Evolutionary conservation across 2,329 filamentous ascomycete genomes (phyloP), one percentile per base, ranked within the genome.

Genomic region (Neocatenulostroma microsporum): DNA sequence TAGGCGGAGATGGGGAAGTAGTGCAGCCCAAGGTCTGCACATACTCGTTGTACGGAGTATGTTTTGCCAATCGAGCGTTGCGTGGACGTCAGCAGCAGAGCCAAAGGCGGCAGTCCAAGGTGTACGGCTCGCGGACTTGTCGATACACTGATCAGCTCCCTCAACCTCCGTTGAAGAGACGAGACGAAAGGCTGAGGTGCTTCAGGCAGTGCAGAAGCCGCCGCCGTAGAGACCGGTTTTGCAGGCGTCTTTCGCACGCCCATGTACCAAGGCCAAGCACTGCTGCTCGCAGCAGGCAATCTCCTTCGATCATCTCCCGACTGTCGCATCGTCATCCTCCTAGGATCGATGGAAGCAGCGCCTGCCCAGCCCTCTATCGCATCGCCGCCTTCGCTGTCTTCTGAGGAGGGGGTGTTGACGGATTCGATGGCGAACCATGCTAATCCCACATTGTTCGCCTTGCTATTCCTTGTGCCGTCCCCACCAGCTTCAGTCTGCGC

Each of bases 341-440:
- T 76, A 29, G 84, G 84, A 58, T 96, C 89, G 32, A 98, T 85
- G 30, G 82, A 82, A 3, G 83, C 85, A 25, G 89, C 79, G 1
- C 84, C 83, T 24, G 85, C 86, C 91, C 91, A 98, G 7, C 80
- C 67, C 35, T 84, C 80, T 32, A 75, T 68, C 11, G 75, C 74
- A 21, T 78, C 74, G n/a, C 74, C 52, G 67, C 14, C 15, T 3
- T 79, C 49, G 55, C 61, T 49, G 66, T 77, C 54, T 67, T 63
- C 61, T 9, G 62, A 49, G 6, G 57, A 50, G n/a, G n/a, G n/a
- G 7, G 67, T 62, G 30, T 66, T 63, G 21, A 93, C 80, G 41
- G 85, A 82, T 25, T 82, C 82, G 26, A 98, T 82, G 46, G 80
- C 84, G 68, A 95, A 96, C 91, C 91, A 98, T 6, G 85, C 88